These are phyloP conservation scores for Lichina pygmaea DNA, from an alignment of 495 filamentous ascomycete species.

Conservation along the genomic window DNA sequence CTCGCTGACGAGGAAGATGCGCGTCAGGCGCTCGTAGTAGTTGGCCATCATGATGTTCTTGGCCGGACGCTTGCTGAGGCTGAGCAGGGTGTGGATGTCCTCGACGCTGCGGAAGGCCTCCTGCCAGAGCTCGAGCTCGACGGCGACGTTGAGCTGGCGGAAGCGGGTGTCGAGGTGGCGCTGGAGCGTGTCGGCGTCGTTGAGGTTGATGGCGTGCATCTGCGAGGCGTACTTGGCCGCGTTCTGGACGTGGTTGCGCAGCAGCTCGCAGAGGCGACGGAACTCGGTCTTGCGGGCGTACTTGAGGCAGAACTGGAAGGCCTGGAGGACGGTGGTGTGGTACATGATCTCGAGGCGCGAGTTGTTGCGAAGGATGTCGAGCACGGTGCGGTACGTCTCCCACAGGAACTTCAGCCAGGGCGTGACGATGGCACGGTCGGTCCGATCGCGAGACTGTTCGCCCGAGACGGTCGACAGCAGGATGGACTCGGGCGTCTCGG, in stretches of 20 bases:
- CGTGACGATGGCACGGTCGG: conserved; percentile 90
- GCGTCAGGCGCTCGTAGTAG: conserved; percentile 97
- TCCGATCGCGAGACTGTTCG: conserved; percentile 87
- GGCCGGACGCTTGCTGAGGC: conserved; percentile 93
- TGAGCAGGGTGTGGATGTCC: conserved; percentile 96
- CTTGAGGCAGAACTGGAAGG: conserved; percentile 95
- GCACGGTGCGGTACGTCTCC: conserved; percentile 98
- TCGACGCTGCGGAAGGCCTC: conserved; percentile 97
- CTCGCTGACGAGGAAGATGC: conserved; percentile 95
- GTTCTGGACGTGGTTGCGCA: conserved; percentile 96
- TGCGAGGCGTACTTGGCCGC: conserved; percentile 95
- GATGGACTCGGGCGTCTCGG: conserved; percentile 93
- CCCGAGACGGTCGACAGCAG: conserved; percentile 92
- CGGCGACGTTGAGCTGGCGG: conserved; percentile 92
- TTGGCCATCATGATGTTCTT: conserved; percentile 99
- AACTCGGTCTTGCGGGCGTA: conserved; percentile 98
- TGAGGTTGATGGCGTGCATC: conserved; percentile 98
- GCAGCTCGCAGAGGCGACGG: conserved; percentile 86
- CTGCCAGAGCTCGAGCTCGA: conserved; percentile 95
- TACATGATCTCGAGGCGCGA: conserved; percentile 92
- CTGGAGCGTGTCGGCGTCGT: conserved; percentile 88
- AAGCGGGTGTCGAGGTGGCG: conserved; percentile 94
- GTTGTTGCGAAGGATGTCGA: conserved; percentile 98
- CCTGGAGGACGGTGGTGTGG: conserved; percentile 90
- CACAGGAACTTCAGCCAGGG: conserved; percentile 98